Evolutionary conservation across 768 basidiomycete species (phyloP).

Genomic region (Boletus fagicola): DNA sequence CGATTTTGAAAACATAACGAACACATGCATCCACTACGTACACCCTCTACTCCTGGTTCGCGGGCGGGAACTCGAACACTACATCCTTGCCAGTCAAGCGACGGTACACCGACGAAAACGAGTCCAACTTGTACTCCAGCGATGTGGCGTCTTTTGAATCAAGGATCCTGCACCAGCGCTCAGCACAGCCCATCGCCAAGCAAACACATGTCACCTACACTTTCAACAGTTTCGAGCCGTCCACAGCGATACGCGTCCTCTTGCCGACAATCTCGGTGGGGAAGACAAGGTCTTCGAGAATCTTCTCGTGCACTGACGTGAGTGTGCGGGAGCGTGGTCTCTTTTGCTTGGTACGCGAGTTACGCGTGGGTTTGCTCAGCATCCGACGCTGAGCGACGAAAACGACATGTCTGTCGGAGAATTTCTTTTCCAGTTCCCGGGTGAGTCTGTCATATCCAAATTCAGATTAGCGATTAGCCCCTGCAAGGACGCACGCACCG

Average conservation of each 20-base stretch:
- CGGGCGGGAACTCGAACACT: constrained; percentile 87
- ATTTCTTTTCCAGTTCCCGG: constrained; percentile 99
- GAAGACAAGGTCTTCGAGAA: constrained; percentile 98
- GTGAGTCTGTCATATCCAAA: constrained; percentile 67
- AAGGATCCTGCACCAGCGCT: constrained; percentile 64
- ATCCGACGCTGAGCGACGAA: constrained; percentile 99
- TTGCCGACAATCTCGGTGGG: constrained; percentile 99
- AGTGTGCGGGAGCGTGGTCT: constrained; percentile 95
- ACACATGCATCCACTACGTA: constrained; percentile 35
- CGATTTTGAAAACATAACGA: constrained; percentile 34
- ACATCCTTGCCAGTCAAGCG: constrained; percentile 96
- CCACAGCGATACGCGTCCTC: constrained; percentile 89
- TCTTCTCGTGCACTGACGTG: constrained; percentile 96
- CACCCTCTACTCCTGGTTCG: constrained; percentile 58
- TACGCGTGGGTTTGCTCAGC: constrained; percentile 95
- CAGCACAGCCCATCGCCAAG: constrained; percentile 14
- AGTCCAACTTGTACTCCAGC: constrained; percentile 99
- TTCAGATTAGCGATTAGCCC: constrained; percentile 7
- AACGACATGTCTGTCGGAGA: constrained; percentile 98
- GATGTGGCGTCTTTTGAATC: constrained; percentile 98
- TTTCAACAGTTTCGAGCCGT: constrained; percentile 94
- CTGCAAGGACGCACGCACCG: constrained; percentile 49
- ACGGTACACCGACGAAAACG: constrained; percentile 96
- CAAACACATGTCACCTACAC: constrained; percentile 65
- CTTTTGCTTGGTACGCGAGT: constrained; percentile 91